phyloP scores from a whole-genome alignment of 176 grass and related monocot genomes.

The Oryza australiensis region DNA sequence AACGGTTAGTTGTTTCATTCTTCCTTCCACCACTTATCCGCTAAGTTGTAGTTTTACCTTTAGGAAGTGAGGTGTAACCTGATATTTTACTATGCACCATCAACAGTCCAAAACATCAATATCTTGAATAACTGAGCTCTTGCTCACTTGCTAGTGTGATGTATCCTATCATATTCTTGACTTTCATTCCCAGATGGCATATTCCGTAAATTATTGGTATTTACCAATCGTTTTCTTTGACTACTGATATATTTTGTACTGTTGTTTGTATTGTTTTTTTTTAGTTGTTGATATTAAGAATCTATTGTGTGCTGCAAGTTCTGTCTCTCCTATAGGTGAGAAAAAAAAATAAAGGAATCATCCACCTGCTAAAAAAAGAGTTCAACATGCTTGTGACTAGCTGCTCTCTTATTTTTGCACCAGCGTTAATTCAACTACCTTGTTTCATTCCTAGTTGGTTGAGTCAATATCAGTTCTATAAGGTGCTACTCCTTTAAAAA shows the following conservation, averaged over 20 bases:
- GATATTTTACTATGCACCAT: not conserved
- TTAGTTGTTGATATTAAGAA: not conserved
- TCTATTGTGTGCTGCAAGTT: not conserved
- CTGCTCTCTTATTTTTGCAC: not conserved
- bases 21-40: not conserved
- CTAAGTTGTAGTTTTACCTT: not conserved
- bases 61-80: not conserved
- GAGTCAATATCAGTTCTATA: not conserved
- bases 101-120: conserved; percentile 11
- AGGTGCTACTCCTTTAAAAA: not conserved
- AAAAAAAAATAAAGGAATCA: conserved; percentile 5
- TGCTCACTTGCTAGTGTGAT: conserved; percentile 10
- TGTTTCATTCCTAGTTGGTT: conserved; percentile 7
- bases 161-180: not conserved
- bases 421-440: conserved; percentile 5
- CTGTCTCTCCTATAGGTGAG: not conserved
- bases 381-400: not conserved
- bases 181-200: not conserved
- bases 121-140: conserved; percentile 4
- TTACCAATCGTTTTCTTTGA: not conserved
- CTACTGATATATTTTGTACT: not conserved
- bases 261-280: not conserved
- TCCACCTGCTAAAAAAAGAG: not conserved
- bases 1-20: conserved; percentile 60
- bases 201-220: not conserved